Percentiles rank a stretch among this genome's conserved stretches.
Conservation (phyloP, 2,329 filamentous ascomycete species). For the Uncinocarpus reesii region DNA sequence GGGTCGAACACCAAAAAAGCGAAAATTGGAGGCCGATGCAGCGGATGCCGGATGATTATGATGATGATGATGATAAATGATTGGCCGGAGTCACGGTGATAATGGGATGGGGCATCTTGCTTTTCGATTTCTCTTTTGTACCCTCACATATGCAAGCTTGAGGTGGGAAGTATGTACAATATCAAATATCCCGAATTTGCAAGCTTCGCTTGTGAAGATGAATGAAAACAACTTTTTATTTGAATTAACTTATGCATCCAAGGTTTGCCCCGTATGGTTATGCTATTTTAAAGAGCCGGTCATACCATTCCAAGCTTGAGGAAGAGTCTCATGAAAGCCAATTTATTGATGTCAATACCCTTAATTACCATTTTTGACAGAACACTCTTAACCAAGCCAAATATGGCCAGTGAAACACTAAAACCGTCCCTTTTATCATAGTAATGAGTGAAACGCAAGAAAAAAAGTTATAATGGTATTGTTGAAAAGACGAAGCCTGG, state of each 20-base stretch:
- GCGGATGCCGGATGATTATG: background rate
- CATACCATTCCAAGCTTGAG: no score
- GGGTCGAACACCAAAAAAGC: conserved; percentile 32
- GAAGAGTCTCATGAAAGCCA: background rate
- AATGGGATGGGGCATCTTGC: background rate
- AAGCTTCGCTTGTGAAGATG: no score
- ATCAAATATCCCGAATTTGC: no score
- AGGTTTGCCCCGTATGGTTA: no score
- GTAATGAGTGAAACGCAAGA: conserved; percentile 1
- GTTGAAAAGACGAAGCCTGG: no score
- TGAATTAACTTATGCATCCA: no score
- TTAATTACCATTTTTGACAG: conserved; percentile 7
- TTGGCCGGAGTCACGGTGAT: background rate
- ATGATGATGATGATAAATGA: background rate
- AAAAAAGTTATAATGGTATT: conserved; percentile 5
- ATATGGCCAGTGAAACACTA: background rate
- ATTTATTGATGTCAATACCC: conserved; percentile 5
- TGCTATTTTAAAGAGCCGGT: no score
- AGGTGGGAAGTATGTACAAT: no score
- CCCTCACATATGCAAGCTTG: background rate
- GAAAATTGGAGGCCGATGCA: conserved; percentile 19
- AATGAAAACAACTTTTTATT: no score
- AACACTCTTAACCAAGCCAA: conserved; percentile 1
- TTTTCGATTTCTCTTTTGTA: no score
- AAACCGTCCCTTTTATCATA: conserved; percentile 9